These are phyloP conservation scores for Abrus precatorius DNA, from an alignment of 306 rosid species.

Conservation along the genomic window DNA sequence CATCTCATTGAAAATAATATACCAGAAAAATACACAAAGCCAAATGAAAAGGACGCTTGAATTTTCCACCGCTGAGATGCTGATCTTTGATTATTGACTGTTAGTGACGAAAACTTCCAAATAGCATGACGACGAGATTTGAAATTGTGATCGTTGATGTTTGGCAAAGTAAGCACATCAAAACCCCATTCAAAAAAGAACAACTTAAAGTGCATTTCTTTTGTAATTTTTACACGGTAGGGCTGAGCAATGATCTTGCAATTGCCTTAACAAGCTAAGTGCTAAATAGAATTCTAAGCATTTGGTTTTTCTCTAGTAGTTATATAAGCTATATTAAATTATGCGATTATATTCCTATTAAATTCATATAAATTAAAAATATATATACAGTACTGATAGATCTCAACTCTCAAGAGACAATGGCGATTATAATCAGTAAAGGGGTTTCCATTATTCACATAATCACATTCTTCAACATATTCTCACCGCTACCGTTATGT, in stretches of 20 bases:
- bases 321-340: too few relatives aligned
- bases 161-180: background rate
- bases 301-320: too few relatives aligned
- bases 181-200: background rate
- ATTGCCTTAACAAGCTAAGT: too few relatives aligned
- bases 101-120: background rate
- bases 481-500: background rate
- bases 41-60: conserved; percentile 12
- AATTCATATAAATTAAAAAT: too few relatives aligned
- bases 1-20: background rate
- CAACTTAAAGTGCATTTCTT: background rate
- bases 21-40: background rate
- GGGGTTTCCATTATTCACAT: background rate
- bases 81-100: conserved; percentile 4
- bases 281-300: too few relatives aligned
- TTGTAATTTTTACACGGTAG: background rate
- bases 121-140: background rate
- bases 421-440: too few relatives aligned
- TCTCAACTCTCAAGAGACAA: background rate
- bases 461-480: conserved; percentile 27
- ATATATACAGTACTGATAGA: background rate
- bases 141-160: background rate
- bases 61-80: conserved; percentile 15
- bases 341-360: too few relatives aligned
- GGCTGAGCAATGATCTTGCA: too few relatives aligned